A percentile compares a stretch with the other conserved stretches of the same genome.
These are phyloP conservation scores for Monilinia aucupariae DNA, from an alignment of 2,329 filamentous ascomycete species.

Conservation along the genomic window DNA sequence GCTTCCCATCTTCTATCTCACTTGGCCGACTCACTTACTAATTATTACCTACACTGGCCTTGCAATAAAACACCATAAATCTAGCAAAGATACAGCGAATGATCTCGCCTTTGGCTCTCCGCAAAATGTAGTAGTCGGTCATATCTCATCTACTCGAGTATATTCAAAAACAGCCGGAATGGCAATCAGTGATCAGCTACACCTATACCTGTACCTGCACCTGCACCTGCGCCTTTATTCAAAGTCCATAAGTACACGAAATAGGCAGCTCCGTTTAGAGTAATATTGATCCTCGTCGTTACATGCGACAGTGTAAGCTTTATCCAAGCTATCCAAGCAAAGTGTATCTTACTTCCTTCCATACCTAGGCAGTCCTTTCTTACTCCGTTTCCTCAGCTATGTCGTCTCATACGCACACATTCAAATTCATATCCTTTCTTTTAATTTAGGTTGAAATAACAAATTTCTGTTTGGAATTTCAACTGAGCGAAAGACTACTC, in stretches of 20 bases:
- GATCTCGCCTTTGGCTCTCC: not conserved
- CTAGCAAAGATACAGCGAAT: not conserved
- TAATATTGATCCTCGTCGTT: slow-evolving; percentile 8
- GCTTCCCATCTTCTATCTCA: not conserved
- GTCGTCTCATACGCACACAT: not conserved
- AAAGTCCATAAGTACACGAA: slow-evolving; percentile 7
- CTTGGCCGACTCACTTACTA: not conserved
- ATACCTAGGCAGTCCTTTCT: not conserved
- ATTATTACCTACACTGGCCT: not conserved
- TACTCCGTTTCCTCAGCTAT: not conserved
- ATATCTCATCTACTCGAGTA: slow-evolving; percentile 14
- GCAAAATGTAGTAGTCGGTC: slow-evolving; percentile 10
- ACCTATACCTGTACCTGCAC: not conserved
- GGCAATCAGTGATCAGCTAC: not conserved
- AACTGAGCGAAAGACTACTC: not conserved
- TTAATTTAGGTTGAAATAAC: not conserved
- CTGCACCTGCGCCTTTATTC: not conserved
- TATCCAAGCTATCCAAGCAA: not conserved
- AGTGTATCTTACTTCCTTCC: slow-evolving; percentile 2
- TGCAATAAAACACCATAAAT: not conserved
- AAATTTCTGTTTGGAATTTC: not conserved
- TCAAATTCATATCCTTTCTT: not conserved
- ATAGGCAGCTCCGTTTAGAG: slow-evolving; percentile 4
- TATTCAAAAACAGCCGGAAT: not conserved
- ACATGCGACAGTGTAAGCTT: slow-evolving; percentile 11